A percentile compares a stretch with the other conserved stretches of the same genome.
Conservation (phyloP, 2,329 filamentous ascomycete species). For the Neophaeococcomyces aloes region DNA sequence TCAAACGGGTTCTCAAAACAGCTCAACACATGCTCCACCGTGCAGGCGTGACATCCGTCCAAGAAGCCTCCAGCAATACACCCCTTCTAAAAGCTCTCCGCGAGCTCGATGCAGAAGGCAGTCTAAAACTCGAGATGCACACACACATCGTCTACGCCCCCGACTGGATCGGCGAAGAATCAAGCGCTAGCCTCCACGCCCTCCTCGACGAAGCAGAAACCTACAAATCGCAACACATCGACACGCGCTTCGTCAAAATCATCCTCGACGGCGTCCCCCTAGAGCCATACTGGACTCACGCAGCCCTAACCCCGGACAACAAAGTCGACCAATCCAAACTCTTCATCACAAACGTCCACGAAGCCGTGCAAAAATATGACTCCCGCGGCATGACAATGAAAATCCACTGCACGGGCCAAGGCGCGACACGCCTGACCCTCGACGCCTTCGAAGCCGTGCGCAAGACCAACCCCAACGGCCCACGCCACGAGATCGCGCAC, state of each 20-base stretch:
- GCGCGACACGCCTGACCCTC: slow-evolving; percentile 7
- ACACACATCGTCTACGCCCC: slow-evolving; percentile 22
- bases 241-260: slow-evolving; percentile 28
- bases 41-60: slow-evolving; percentile 25
- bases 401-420: slow-evolving; percentile 10
- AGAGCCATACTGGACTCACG: slow-evolving; percentile 25
- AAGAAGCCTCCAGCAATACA: slow-evolving; percentile 26
- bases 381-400: slow-evolving; percentile 10
- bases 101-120: slow-evolving; percentile 23
- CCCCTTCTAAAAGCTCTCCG: slow-evolving; percentile 21
- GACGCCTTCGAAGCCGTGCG: slow-evolving; percentile 9
- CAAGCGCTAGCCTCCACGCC: slow-evolving; percentile 14
- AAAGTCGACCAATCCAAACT: slow-evolving; percentile 9
- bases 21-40: slow-evolving; percentile 20
- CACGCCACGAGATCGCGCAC: slow-evolving; percentile 21
- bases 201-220: slow-evolving; percentile 22
- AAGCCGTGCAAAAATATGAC: slow-evolving; percentile 8
- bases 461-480: slow-evolving; percentile 6
- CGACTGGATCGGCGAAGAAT: slow-evolving; percentile 21
- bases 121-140: slow-evolving; percentile 22
- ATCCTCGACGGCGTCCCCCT: slow-evolving; percentile 28
- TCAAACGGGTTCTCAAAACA: slow-evolving; percentile 22
- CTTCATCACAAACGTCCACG: slow-evolving; percentile 8
- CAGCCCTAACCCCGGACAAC: slow-evolving; percentile 6
- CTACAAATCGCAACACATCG: slow-evolving; percentile 23